Conservation (phyloP, 208 protist species). For the Crithidia thermophila region DNA sequence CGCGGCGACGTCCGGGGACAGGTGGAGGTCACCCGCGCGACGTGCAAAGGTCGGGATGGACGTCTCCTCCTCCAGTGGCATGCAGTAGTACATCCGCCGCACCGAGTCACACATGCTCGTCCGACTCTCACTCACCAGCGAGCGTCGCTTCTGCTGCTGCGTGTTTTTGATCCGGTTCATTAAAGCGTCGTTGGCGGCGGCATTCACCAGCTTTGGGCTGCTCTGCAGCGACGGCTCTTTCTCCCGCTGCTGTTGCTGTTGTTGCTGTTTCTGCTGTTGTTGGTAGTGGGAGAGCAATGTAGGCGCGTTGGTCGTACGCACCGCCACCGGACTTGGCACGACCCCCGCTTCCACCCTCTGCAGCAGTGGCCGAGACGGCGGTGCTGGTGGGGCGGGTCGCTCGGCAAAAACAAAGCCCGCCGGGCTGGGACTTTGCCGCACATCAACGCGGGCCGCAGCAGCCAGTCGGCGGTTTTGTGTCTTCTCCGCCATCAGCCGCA, state of each 20-base stretch:
- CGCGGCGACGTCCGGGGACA: background rate
- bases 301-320: background rate
- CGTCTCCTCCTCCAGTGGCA: background rate
- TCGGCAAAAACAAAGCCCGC: background rate
- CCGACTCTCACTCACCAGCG: background rate
- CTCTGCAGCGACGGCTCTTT: no score
- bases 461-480: background rate
- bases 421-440: background rate
- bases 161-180: background rate
- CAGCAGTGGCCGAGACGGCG: no score
- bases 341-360: background rate
- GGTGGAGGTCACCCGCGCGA: slow-evolving; percentile 4
- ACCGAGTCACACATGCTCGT: slow-evolving; percentile 1
- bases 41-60: slow-evolving; percentile 4
- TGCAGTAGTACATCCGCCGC: slow-evolving; percentile 9
- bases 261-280: background rate
- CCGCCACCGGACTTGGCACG: background rate
- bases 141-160: background rate
- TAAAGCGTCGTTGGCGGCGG: background rate
- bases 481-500: background rate
- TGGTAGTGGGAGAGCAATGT: background rate
- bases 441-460: background rate
- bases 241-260: background rate
- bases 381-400: background rate
- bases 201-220: background rate